Evolutionary conservation across 805 yeast species (phyloP).

Genomic region (Maudiozyma barnettii): DNA sequence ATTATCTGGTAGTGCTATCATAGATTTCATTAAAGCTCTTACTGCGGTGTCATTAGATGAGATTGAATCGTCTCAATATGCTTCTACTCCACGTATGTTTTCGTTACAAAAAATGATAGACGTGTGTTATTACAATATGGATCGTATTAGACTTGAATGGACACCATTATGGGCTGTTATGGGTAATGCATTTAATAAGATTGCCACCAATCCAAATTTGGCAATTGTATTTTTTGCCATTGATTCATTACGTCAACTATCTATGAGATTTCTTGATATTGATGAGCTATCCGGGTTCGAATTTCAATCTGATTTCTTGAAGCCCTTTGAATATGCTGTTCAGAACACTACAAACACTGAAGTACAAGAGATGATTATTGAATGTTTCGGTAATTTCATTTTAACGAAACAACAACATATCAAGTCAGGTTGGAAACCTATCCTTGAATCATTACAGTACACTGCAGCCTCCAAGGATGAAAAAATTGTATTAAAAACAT

Average conservation of each 20-base stretch:
- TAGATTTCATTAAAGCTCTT: conserved; percentile 77
- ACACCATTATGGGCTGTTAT: conserved; percentile 88
- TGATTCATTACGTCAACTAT: conserved; percentile 86
- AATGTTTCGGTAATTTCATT: conserved; percentile 81
- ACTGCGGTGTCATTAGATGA: conserved; percentile 85
- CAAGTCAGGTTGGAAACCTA: conserved; percentile 91
- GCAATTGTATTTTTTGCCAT: conserved; percentile 82
- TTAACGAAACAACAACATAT: conserved; percentile 62
- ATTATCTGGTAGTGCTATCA: conserved; percentile 74
- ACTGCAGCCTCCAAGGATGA: conserved; percentile 55
- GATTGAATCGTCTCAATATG: conserved; percentile 76
- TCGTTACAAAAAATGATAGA: conserved; percentile 93
- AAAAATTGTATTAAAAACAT: conserved; percentile 52
- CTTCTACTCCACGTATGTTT: conserved; percentile 79
- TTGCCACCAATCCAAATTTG: conserved; percentile 70
- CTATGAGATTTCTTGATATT: conserved; percentile 83
- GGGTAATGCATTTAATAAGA: conserved; percentile 80
- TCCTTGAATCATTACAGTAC: conserved; percentile 65
- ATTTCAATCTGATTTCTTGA: conserved; percentile 87
- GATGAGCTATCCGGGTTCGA: conserved; percentile 93
- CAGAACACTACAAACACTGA: conserved; percentile 54
- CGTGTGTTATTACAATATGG: conserved; percentile 95
- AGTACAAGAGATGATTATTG: conserved; percentile 82
- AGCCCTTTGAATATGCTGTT: conserved; percentile 79
- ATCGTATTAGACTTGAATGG: conserved; percentile 94